Base-by-base conservation (phyloP, 805 yeast genomes). In the Candida namnaoensis region DNA sequence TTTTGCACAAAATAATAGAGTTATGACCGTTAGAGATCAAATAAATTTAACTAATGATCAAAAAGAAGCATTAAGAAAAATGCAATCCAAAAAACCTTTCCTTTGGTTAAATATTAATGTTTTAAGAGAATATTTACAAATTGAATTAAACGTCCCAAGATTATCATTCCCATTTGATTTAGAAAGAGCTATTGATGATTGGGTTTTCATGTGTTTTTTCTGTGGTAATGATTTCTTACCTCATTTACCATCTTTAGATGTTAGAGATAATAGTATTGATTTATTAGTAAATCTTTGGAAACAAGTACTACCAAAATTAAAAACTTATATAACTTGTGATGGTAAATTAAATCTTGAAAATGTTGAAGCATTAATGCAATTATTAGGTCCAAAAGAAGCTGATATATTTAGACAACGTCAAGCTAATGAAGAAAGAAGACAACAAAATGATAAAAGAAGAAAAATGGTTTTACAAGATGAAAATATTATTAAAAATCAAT, bases 161-260 rank as follows among this genome's bases (percentile, higher is more conserved):
- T 56, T 82, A 15, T 74, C 87, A 2, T 82, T 85, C 54, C 73
- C 78, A 19, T 88, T 82, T 63, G 97, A 93, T 58, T 61, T 90
- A 41, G 99, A 93, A 64, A 72, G 99, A 44, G 97, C 98, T 2
- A 82, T 93, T 46, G 99, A 93, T 58, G 99, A 93, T 64, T 93
- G 99, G 99, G 88, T 93, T 13, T 93, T 93, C 51, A 83, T 93
- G 90, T 91, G 98, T 73, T 93, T 93, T 68, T 93, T 93, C 58
- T 95, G 91, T 48, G 99, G 99, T 62, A 93, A 93, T 58, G 99
- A 93, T 77, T 93, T 93, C 72, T 68, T 93, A 54, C 99, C 99
- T 1, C 98, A 91, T 64, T 67, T 93, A 50, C 98, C 99, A 5
- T 80, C 95, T 28, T 72, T 93, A 42, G 96, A 91, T 54, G 97